Percentiles rank a stretch among this genome's conserved stretches.
Evolutionary conservation across 148 eudicot species (phyloP).

Genomic region (Gaultheria prostrata): DNA sequence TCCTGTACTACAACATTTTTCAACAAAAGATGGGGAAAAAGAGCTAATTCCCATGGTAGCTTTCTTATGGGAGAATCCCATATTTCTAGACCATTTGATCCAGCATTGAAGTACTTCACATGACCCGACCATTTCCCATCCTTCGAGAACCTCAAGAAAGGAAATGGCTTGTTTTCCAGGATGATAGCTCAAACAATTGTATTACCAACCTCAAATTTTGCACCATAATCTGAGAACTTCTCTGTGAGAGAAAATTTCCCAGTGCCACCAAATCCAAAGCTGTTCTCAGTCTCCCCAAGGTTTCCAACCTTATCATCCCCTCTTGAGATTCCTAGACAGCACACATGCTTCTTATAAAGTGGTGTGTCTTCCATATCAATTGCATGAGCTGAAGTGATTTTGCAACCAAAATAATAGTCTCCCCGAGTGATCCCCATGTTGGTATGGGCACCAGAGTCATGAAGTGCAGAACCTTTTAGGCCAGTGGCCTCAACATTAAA

Average conservation of each 20-base stretch:
- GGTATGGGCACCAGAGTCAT: conserved; percentile 69
- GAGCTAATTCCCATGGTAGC: conserved; percentile 41
- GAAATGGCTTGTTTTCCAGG: conserved; percentile 44
- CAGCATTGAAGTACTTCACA: conserved; percentile 37
- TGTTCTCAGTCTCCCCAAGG: conserved; percentile 58
- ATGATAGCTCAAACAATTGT: conserved; percentile 56
- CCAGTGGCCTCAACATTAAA: conserved; percentile 56
- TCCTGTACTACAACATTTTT: conserved; percentile 58
- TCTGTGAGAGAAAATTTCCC: conserved; percentile 52
- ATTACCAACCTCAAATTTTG: conserved; percentile 54
- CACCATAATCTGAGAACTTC: conserved; percentile 48
- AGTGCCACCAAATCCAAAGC: conserved; percentile 63
- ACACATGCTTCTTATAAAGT: conserved; percentile 37
- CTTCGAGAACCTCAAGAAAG: conserved; percentile 50
- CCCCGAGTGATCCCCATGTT: conserved; percentile 57
- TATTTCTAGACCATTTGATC: conserved; percentile 34
- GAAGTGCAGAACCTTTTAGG: conserved; percentile 43
- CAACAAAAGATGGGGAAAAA: conserved; percentile 66
- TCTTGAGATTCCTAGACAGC: conserved; percentile 60
- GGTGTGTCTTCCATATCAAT: conserved; percentile 61
- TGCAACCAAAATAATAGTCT: conserved; percentile 68
- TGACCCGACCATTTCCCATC: conserved; percentile 53
- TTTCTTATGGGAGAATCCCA: conserved; percentile 22
- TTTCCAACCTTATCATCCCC: conserved; percentile 51
- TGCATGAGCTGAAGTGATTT: conserved; percentile 42